phyloP scores from a whole-genome alignment of 148 eudicot species.

The Cornus kousa region DNA sequence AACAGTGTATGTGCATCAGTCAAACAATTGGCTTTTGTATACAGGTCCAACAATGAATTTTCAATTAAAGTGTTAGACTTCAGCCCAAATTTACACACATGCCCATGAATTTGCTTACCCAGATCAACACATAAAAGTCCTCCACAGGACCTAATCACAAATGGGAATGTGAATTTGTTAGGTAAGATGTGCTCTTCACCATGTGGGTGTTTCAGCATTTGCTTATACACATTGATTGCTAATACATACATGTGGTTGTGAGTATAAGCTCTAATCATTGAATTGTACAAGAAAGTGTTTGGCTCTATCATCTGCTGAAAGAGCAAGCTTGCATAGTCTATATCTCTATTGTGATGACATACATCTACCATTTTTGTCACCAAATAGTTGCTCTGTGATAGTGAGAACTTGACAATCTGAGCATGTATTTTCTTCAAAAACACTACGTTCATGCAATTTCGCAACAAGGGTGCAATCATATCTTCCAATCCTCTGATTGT shows the following conservation, averaged over 20 bases:
- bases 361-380: slow-evolving; percentile 33
- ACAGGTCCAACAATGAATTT: slow-evolving; percentile 24
- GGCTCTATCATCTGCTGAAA: slow-evolving; percentile 25
- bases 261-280: slow-evolving; percentile 27
- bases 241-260: slow-evolving; percentile 11
- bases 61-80: slow-evolving; percentile 10
- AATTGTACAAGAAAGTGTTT: slow-evolving; percentile 29
- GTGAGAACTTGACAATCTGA: slow-evolving; percentile 31
- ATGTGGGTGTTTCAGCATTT: slow-evolving; percentile 14
- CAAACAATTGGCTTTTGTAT: slow-evolving; percentile 18
- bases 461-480: slow-evolving; percentile 21
- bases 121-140: slow-evolving; percentile 21
- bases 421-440: slow-evolving; percentile 30
- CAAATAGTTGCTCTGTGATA: slow-evolving; percentile 31
- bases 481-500: slow-evolving; percentile 24
- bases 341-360: slow-evolving; percentile 15
- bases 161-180: slow-evolving; percentile 27
- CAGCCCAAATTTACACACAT: slow-evolving; percentile 20
- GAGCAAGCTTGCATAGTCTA: slow-evolving; percentile 23
- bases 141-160: slow-evolving; percentile 27
- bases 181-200: slow-evolving; percentile 17
- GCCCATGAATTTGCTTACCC: slow-evolving; percentile 27
- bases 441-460: slow-evolving; percentile 9
- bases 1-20: slow-evolving; percentile 23
- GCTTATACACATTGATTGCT: slow-evolving; percentile 18